Evolutionary conservation across 2,329 filamentous ascomycete genomes (phyloP).

Genomic region (Didymella pomorum): DNA sequence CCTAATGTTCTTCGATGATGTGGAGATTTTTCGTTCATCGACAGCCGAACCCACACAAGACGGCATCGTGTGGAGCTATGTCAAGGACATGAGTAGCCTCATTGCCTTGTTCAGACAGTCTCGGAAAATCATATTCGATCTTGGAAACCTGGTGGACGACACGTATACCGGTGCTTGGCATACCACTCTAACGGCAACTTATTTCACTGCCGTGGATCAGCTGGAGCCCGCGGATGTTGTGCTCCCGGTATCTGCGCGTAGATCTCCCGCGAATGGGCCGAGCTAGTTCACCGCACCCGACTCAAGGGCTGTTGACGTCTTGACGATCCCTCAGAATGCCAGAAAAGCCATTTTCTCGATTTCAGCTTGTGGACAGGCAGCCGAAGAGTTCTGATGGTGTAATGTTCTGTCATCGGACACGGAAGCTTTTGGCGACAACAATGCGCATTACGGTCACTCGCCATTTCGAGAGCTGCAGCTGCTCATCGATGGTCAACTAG

Average conservation of each 20-base stretch:
- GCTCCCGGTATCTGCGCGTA: constrained; percentile 68
- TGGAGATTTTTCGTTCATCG: constrained; percentile 83
- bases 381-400: constrained; percentile 87
- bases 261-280: constrained; percentile 59
- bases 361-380: constrained; percentile 77
- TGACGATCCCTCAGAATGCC: constrained; percentile 71
- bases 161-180: constrained; percentile 78
- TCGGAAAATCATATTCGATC: constrained; percentile 83
- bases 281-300: constrained; percentile 74
- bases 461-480: constrained; percentile 82
- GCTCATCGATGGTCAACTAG: constrained; percentile 74
- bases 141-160: constrained; percentile 70
- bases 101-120: constrained; percentile 71
- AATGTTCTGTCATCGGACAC: constrained; percentile 73
- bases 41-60: constrained; percentile 77
- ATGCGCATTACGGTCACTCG: constrained; percentile 70
- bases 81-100: constrained; percentile 80
- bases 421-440: constrained; percentile 65
- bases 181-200: constrained; percentile 76
- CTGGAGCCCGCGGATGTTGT: constrained; percentile 67
- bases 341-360: constrained; percentile 76
- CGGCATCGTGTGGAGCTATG: constrained; percentile 78
- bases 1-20: constrained; percentile 77
- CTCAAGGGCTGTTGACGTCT: constrained; percentile 65
- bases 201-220: constrained; percentile 63